Evolutionary conservation across 495 filamentous ascomycete species (phyloP).

Genomic region (Astrothelium macrocarpum): DNA sequence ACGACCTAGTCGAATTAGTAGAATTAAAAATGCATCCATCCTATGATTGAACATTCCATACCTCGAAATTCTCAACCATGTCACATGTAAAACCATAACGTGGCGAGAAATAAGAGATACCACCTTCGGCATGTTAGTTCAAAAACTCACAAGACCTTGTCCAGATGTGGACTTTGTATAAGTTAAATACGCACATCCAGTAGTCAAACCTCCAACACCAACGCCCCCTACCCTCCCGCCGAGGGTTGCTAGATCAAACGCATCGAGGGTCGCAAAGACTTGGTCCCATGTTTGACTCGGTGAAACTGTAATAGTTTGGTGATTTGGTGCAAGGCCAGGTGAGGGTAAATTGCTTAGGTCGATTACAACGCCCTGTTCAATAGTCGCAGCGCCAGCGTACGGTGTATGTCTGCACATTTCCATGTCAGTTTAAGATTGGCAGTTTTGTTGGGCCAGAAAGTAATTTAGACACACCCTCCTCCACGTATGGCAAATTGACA

Average conservation of each 20-base stretch:
- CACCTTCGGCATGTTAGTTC: too few relatives aligned
- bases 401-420: constrained; percentile 6
- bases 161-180: background rate
- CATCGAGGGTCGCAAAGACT: constrained; percentile 40
- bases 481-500: constrained; percentile 11
- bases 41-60: background rate
- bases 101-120: constrained; percentile 19
- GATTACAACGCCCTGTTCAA: constrained; percentile 14
- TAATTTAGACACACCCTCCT: constrained; percentile 4
- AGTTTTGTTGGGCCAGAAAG: background rate
- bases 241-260: constrained; percentile 37
- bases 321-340: constrained; percentile 1
- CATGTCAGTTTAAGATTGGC: background rate
- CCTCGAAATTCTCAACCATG: constrained; percentile 29
- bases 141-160: too few relatives aligned
- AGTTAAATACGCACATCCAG: constrained; percentile 29
- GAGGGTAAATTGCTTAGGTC: constrained; percentile 6
- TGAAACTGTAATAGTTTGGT: constrained; percentile 8
- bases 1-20: constrained; percentile 19
- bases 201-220: constrained; percentile 34
- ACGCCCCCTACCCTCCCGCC: constrained; percentile 41
- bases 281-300: constrained; percentile 20
- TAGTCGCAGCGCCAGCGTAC: constrained; percentile 13
- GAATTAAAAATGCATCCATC: background rate
- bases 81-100: constrained; percentile 31